These are phyloP conservation scores for Diphasiastrum complanatum DNA, from an alignment of 83 land plant species.

Conservation along the genomic window DNA sequence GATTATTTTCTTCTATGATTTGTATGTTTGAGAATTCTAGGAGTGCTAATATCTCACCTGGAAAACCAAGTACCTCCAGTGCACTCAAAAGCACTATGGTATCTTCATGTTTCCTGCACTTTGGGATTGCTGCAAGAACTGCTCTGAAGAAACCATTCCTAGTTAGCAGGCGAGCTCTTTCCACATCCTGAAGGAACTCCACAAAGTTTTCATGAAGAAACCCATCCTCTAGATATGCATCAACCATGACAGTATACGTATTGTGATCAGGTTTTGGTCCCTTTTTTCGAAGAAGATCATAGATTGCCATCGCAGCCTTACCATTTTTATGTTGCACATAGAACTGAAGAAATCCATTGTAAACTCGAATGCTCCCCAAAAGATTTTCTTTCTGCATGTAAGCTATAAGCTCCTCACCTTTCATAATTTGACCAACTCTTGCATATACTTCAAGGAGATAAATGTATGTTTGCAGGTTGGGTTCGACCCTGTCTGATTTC, in stretches of 20 bases:
- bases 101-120: slow-evolving; percentile 8
- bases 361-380: not conserved
- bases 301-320: not conserved
- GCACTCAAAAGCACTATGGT: not conserved
- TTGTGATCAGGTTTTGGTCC: slow-evolving; percentile 15
- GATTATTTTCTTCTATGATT: not conserved
- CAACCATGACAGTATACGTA: slow-evolving; percentile 6
- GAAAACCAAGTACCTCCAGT: slow-evolving; percentile 13
- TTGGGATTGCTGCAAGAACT: slow-evolving; percentile 8
- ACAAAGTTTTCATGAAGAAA: slow-evolving; percentile 3
- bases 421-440: slow-evolving; percentile 5
- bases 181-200: slow-evolving; percentile 10
- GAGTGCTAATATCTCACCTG: slow-evolving; percentile 5
- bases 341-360: slow-evolving; percentile 15
- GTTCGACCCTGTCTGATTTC: slow-evolving; percentile 1
- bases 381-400: slow-evolving; percentile 11
- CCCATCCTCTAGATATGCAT: slow-evolving; percentile 8
- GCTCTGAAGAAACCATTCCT: slow-evolving; percentile 5
- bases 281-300: slow-evolving; percentile 1
- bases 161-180: not conserved
- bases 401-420: slow-evolving; percentile 12
- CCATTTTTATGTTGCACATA: slow-evolving; percentile 2
- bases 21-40: not conserved
- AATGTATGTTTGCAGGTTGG: slow-evolving; percentile 10
- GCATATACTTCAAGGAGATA: slow-evolving; percentile 19